Evolutionary conservation across 768 basidiomycete genomes (phyloP).

Genomic region (Suillus brevipes): DNA sequence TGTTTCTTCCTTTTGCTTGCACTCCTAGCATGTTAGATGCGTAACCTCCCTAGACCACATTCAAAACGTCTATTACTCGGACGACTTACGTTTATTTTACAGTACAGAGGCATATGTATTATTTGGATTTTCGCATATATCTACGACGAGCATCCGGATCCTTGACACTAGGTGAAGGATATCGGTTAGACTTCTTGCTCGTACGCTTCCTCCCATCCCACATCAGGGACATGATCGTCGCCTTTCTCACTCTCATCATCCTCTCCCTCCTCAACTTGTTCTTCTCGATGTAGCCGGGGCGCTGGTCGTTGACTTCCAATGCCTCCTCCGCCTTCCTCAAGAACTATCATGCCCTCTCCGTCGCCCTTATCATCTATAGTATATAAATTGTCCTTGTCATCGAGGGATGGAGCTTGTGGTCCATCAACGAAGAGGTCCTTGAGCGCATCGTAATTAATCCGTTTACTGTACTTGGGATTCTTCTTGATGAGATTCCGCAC

Average conservation of each 20-base stretch:
- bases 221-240: slow-evolving; percentile 31
- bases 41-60: slow-evolving; percentile 21
- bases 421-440: slow-evolving; percentile 69
- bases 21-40: slow-evolving; percentile 22
- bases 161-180: background rate
- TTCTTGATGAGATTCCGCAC: slow-evolving; percentile 66
- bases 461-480: slow-evolving; percentile 84
- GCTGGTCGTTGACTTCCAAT: slow-evolving; percentile 32
- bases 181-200: slow-evolving; percentile 63
- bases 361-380: slow-evolving; percentile 50
- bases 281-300: slow-evolving; percentile 16
- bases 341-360: slow-evolving; percentile 37
- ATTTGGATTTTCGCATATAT: slow-evolving; percentile 6
- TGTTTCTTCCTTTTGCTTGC: slow-evolving; percentile 12
- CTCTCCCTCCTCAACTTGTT: slow-evolving; percentile 18
- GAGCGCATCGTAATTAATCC: slow-evolving; percentile 92
- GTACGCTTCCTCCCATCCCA: slow-evolving; percentile 53
- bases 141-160: slow-evolving; percentile 1
- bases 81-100: slow-evolving; percentile 31
- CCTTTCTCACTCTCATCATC: slow-evolving; percentile 43
- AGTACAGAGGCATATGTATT: slow-evolving; percentile 24
- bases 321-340: slow-evolving; percentile 42
- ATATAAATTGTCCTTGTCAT: slow-evolving; percentile 52
- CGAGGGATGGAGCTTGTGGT: slow-evolving; percentile 25
- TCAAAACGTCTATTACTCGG: slow-evolving; percentile 20